Percentiles rank a stretch among this genome's conserved stretches.
Evolutionary conservation across 495 filamentous ascomycete genomes (phyloP).

Genomic region (Aeminium ludgeri): DNA sequence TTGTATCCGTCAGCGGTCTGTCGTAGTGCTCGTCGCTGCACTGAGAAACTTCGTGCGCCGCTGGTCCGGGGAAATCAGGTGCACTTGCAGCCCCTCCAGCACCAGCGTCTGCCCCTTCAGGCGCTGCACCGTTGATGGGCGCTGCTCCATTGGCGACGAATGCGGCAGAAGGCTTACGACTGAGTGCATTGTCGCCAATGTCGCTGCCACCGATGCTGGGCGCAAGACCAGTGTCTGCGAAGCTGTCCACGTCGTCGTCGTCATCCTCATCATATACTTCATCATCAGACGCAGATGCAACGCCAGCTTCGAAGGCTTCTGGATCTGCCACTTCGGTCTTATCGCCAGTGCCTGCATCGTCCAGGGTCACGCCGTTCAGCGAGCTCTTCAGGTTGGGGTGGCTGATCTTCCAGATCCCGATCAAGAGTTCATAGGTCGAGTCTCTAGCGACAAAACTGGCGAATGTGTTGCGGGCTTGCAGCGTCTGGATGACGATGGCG

Average conservation of each 20-base stretch:
- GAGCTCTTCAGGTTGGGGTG: conserved; percentile 81
- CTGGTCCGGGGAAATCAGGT: conserved; percentile 72
- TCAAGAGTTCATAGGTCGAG: conserved; percentile 89
- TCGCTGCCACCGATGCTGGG: conserved; percentile 46
- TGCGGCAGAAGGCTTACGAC: conserved; percentile 52
- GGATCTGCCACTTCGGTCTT: conserved; percentile 71
- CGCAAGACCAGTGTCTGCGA: conserved; percentile 41
- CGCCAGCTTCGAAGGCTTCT: conserved; percentile 36
- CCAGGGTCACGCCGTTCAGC: conserved; percentile 67
- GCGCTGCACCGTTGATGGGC: conserved; percentile 1
- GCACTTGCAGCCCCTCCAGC: conserved; percentile 32
- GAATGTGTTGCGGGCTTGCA: conserved; percentile 90
- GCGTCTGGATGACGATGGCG: conserved; percentile 87
- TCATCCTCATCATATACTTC: conserved; percentile 47
- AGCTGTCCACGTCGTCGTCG: conserved; percentile 43
- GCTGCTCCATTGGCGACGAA: conserved; percentile 29
- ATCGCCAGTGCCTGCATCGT: conserved; percentile 63
- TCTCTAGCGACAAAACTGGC: conserved; percentile 88
- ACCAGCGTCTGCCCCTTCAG: conserved; percentile 36
- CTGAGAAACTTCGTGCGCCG: conserved; percentile 65
- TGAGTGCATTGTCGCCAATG: conserved; percentile 32
- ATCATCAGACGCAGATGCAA: conserved; percentile 39
- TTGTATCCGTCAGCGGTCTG: conserved; percentile 67
- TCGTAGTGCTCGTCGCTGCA: conserved; percentile 67
- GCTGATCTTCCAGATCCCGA: conserved; percentile 95